phyloP scores from a whole-genome alignment of 495 filamentous ascomycete genomes.

The Neohortaea acidophila region DNA sequence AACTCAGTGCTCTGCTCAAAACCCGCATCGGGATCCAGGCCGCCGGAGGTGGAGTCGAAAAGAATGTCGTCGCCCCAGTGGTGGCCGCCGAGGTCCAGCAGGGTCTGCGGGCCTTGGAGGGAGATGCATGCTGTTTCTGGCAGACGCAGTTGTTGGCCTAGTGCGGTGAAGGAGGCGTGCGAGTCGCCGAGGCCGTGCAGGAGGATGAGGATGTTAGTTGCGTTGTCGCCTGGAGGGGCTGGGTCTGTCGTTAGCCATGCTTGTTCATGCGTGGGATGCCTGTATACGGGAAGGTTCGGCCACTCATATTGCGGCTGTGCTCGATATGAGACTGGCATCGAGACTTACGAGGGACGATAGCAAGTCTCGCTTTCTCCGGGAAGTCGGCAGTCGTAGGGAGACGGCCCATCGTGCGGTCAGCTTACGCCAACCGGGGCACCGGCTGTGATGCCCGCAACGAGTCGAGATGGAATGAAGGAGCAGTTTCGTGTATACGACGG shows the following conservation, averaged over 20 bases:
- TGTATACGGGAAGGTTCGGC: not conserved
- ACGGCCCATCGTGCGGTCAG: constrained; percentile 25
- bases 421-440: too few species aligned
- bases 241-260: constrained; percentile 3
- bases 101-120: constrained; percentile 52
- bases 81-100: constrained; percentile 60
- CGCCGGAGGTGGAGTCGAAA: constrained; percentile 45
- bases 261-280: not conserved
- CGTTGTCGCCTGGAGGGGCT: constrained; percentile 23
- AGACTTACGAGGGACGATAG: constrained; percentile 16
- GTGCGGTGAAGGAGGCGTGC: constrained; percentile 48
- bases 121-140: constrained; percentile 68
- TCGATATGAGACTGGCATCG: too few species aligned
- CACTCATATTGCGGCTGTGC: too few species aligned
- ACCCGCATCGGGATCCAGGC: constrained; percentile 65
- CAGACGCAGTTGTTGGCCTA: constrained; percentile 58
- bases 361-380: constrained; percentile 20
- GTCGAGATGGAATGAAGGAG: too few species aligned
- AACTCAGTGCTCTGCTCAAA: constrained; percentile 45
- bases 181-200: constrained; percentile 85
- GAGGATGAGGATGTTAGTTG: constrained; percentile 66
- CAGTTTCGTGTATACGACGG: too few species aligned
- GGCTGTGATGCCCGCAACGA: too few species aligned
- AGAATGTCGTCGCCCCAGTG: constrained; percentile 89
- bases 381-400: constrained; percentile 36